Evolutionary conservation across 2,329 filamentous ascomycete genomes (phyloP).

Genomic region (Penicillium digitatum): DNA sequence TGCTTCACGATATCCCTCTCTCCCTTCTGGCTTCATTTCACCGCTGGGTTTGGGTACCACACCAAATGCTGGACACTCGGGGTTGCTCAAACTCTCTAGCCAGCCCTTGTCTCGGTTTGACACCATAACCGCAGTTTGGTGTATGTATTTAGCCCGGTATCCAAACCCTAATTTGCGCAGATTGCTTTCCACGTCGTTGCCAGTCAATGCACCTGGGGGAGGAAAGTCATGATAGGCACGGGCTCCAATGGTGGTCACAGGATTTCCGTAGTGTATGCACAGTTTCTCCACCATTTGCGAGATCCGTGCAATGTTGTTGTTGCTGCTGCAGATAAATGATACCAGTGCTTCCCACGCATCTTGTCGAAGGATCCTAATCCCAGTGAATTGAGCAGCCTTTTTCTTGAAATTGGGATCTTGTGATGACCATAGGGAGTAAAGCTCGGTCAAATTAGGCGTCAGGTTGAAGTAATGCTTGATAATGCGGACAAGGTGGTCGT

Average conservation of each 20-base stretch:
- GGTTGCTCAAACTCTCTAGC: slow-evolving; percentile 75
- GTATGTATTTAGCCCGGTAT: slow-evolving; percentile 89
- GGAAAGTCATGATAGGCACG: slow-evolving; percentile 86
- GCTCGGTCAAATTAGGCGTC: slow-evolving; percentile 64
- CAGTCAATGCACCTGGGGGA: slow-evolving; percentile 66
- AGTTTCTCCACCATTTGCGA: slow-evolving; percentile 95
- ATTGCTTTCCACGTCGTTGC: slow-evolving; percentile 70
- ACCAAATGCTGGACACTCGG: slow-evolving; percentile 62
- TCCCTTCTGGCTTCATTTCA: slow-evolving; percentile 49
- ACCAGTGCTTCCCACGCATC: slow-evolving; percentile 94
- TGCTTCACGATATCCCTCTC: slow-evolving; percentile 69
- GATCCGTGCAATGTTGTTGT: slow-evolving; percentile 95
- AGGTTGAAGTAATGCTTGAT: slow-evolving; percentile 85
- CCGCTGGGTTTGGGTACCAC: slow-evolving; percentile 42
- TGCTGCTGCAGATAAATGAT: slow-evolving; percentile 96
- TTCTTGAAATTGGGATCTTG: slow-evolving; percentile 84
- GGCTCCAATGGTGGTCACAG: slow-evolving; percentile 66
- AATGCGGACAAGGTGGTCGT: slow-evolving; percentile 68
- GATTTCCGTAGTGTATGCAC: slow-evolving; percentile 76
- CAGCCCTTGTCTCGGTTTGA: slow-evolving; percentile 64
- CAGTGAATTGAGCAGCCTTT: slow-evolving; percentile 80
- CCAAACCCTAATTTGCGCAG: slow-evolving; percentile 85
- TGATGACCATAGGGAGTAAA: slow-evolving; percentile 84
- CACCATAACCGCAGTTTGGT: slow-evolving; percentile 75
- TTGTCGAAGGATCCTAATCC: slow-evolving; percentile 87